Conservation (phyloP, 192 early-diverging fungal species). For the Coemansia sp. region DNA sequence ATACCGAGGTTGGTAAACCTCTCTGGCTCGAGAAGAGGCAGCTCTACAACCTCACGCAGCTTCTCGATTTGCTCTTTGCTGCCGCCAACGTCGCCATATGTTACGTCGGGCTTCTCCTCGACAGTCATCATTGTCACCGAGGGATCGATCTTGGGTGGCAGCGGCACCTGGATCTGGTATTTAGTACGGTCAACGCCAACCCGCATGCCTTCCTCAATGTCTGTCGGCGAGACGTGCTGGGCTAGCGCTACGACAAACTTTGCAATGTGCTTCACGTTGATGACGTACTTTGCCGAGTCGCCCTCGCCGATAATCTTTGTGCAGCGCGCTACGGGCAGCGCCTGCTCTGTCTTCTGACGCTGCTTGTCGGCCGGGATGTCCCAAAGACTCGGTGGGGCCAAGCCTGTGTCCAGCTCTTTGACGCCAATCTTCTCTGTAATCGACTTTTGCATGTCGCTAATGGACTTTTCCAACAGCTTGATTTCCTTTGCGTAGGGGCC, state of each 20-base stretch:
- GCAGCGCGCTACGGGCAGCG: constrained; percentile 90
- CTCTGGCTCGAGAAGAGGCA: constrained; percentile 95
- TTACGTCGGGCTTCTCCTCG: constrained; percentile 99
- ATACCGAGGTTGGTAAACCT: constrained; percentile 98
- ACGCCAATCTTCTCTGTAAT: constrained; percentile 99
- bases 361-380: constrained; percentile 99
- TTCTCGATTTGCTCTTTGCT: constrained; percentile 99
- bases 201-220: constrained; percentile 99
- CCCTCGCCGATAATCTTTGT: constrained; percentile 98
- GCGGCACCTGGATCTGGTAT: constrained; percentile 99
- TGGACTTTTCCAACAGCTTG: constrained; percentile 90
- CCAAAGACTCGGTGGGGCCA: constrained; percentile 98
- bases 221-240: constrained; percentile 95
- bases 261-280: constrained; percentile 98
- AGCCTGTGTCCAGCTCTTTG: constrained; percentile 97
- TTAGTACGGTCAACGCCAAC: constrained; percentile 98
- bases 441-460: constrained; percentile 97
- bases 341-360: constrained; percentile 93
- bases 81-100: constrained; percentile 98
- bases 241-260: constrained; percentile 99
- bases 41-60: constrained; percentile 97
- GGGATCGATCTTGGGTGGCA: constrained; percentile 99
- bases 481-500: constrained; percentile 97
- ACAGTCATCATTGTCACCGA: constrained; percentile 99
- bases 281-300: constrained; percentile 95